Evolutionary conservation across 2,329 filamentous ascomycete genomes (phyloP), one percentile per base, ranked within the genome.

Genomic region (Calonectria pauciramosa): DNA sequence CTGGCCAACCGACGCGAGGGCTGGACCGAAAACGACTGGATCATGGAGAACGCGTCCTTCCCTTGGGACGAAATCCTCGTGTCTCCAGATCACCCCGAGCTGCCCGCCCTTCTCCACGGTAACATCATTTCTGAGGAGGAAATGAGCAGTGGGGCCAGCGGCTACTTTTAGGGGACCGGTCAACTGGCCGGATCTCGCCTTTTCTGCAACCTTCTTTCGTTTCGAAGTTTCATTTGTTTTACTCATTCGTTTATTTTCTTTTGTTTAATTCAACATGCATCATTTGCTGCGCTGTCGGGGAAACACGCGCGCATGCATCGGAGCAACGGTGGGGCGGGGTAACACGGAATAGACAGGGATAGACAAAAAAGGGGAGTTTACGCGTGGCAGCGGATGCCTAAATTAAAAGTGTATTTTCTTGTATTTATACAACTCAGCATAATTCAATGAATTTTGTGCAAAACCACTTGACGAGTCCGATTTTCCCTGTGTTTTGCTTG

Each of bases 31-130:
- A 63, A 63, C 18, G 56, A 63, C 34, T 63, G 56, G 56, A 63
- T 63, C 56, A 63, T 63, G 56, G 56, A 63, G 23, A 63, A 63
- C 16, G 13, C n/a, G 4, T 63, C 56, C 3, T 63, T 36, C 7
- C 56, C 56, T 1, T 63, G 56, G 56, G 56, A 63, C n/a, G 56
- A 63, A n/a, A 63, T 63, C 56, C 56, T 63, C 23, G 36, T 63
- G 13, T 28, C 56, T 10, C 56, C 34, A 14, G 56, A 63, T 28
- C 26, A 23, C 36, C 34, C 56, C 0, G 56, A 63, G 13, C 3
- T 63, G 23, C 56, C 56, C 30, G 56, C 56, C 4, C 56, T 63
- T 28, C 38, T 63, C 36, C 38, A 63, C 23, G 56, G 36, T 20
- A 26, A 63, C 34, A 26, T 63, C 34, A 63, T 63, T 36, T 36